Percentiles rank a stretch among this genome's conserved stretches.
Evolutionary conservation across 2,329 filamentous ascomycete genomes (phyloP).

Genomic region (Calonectria henricotiae): DNA sequence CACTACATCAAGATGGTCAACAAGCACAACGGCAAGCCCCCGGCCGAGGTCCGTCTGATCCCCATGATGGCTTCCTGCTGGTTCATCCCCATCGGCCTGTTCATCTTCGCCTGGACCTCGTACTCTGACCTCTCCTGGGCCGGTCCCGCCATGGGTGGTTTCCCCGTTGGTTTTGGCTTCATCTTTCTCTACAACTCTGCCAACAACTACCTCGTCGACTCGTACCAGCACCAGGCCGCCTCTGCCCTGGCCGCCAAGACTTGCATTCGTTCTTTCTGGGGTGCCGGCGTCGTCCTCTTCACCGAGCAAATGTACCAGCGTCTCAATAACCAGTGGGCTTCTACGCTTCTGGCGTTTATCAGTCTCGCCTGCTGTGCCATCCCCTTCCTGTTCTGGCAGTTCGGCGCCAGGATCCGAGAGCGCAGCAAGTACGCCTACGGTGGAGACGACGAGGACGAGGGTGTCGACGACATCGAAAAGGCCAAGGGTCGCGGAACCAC

Average conservation of each 20-base stretch:
- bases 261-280: conserved; percentile 85
- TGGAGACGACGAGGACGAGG: conserved; percentile 65
- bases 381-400: conserved; percentile 87
- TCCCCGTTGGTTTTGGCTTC: conserved; percentile 84
- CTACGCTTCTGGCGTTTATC: conserved; percentile 80
- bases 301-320: conserved; percentile 85
- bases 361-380: conserved; percentile 85
- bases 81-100: conserved; percentile 75
- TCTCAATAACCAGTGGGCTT: conserved; percentile 84
- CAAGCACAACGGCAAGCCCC: conserved; percentile 80
- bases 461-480: conserved; percentile 60
- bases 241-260: conserved; percentile 88
- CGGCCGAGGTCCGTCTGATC: conserved; percentile 83
- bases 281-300: conserved; percentile 83
- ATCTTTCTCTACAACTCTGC: conserved; percentile 88
- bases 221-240: conserved; percentile 81
- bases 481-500: conserved; percentile 48
- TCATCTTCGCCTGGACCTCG: conserved; percentile 76
- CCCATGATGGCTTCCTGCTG: conserved; percentile 87
- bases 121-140: conserved; percentile 78
- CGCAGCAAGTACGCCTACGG: conserved; percentile 82
- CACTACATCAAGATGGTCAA: conserved; percentile 80
- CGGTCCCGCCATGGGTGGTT: conserved; percentile 80
- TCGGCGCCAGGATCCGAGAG: conserved; percentile 79
- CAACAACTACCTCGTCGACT: conserved; percentile 81